Evolutionary conservation across 495 filamentous ascomycete genomes (phyloP), one percentile per base, ranked within the genome.

Genomic region (Trypethelium eluteriae): DNA sequence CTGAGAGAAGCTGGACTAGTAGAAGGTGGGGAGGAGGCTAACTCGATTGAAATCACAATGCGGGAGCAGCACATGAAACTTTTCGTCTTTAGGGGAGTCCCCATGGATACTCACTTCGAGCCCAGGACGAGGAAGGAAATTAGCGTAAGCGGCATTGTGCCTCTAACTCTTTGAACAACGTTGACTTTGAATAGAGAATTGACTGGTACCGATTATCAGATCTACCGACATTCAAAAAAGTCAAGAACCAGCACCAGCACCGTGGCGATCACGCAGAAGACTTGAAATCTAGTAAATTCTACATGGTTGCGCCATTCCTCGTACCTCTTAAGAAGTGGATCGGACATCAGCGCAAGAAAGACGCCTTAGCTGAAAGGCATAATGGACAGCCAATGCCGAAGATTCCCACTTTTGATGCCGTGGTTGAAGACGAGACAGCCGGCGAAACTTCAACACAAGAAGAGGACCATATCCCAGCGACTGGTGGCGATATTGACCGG

Each of bases 221-320:
- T 39, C 81, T 98, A 14, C 94, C 94, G 0, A 89, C 91, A 0
- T 85, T 88, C 69, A 88, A 88, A 67, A 86, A 87, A 64, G 80
- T 83, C 53, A 76, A 84, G 66, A 72, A 87, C 70, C 75, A 86
- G 72, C 72, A 87, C 70, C 75, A 86, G 72, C 76, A 82, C 70
- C 57, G 78, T 14, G 75, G 77, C 25, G 78, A 79, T 38, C 79
- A 75, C 32, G 78, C 81, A 10, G 76, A 83, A n/a, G 81, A 82
- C 2, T 74, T 82, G 16, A 89, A 88, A 71, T 84, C 88, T 25
- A 90, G 90, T 71, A 97, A 91, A 72, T 98, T 96, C 73, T 98
- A 96, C 76, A 97, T 97, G 92, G 94, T 98, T 18, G 92, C 91
- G 2, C 93, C 94, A 0, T 98, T 98, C 73, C 79, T 98, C 67